Conservation (phyloP, 1,284 basidiomycete species). For the Puccinia polysora region DNA sequence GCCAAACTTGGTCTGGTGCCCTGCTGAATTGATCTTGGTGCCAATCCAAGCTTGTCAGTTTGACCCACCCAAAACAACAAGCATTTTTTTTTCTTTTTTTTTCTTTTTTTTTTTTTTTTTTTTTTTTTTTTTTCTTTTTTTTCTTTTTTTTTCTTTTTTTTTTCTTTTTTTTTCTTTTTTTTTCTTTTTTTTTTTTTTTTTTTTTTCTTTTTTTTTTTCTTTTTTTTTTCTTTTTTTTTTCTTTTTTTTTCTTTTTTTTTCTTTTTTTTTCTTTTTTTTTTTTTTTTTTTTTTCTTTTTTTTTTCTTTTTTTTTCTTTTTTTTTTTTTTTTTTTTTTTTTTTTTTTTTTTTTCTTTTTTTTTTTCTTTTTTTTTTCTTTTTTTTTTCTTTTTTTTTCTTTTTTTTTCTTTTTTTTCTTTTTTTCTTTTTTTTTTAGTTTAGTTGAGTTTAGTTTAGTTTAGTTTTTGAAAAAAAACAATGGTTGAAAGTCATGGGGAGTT, state of each 20-base stretch:
- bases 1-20: too few species aligned
- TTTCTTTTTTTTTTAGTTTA: neutral
- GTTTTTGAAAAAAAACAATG: too few species aligned
- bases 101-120: neutral
- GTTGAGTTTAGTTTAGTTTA: neutral
- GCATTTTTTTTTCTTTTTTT: neutral
- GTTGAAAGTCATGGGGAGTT: too few species aligned
- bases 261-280: neutral
- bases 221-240: neutral
- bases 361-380: neutral
- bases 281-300: neutral
- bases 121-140: neutral
- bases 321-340: neutral
- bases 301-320: neutral
- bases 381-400: neutral
- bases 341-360: neutral
- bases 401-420: neutral
- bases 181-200: neutral
- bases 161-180: neutral
- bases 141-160: neutral
- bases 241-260: neutral
- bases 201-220: neutral
- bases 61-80: neutral
- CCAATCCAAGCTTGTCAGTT: too few species aligned
- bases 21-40: too few species aligned